Base-by-base conservation (phyloP, 371 early-diverging fungal genomes). In the Scutellospora calospora region DNA sequence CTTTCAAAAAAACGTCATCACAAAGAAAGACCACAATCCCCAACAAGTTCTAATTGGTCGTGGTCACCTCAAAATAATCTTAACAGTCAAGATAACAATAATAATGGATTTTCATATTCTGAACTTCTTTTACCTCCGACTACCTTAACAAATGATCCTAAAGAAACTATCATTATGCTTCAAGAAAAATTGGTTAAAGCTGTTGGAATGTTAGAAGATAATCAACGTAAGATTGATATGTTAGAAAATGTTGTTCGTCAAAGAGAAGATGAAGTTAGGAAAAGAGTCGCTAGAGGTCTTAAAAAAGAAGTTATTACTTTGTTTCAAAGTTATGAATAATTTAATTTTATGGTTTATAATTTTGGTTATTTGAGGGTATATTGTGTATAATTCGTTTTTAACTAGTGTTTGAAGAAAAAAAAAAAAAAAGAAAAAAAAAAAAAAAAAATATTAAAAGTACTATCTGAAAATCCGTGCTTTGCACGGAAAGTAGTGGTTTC, bases 161-260 rank as follows among this genome's bases (percentile, higher is more conserved):
- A 27, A 52, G 78, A 78, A 18, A 45, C 66, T 4, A 59, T 52
- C 5, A 65, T 3, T 2, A 29, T 65, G 9, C 54, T 78, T n/a
- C 62, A 60, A 65, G 25, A 78, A 41, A 35, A 45, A 45, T 65
- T 78, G 31, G 52, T 59, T 45, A 63, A 51, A 63, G 78, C 78
- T 16, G 63, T 78, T 27, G 52, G 51, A 63, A 78, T 78, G 78
- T 59, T 78, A 6, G 78, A 78, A 41, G 65, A 78, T 29, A 65
- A 27, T n/a, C 65, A 78, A 51, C 51, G 66, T 41, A 55, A 59
- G 31, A 78, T 78, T 20, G 65, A 78, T 16, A 55, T 59, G 65
- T 52, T 51, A 0, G 63, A 78, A 14, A 41, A 59, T 22, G 18
- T 65, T 29, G 65, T 78, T 8, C 62, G 78, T 31, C 65, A 78